A percentile compares a stretch with the other conserved stretches of the same genome.
Conservation (phyloP, 352 stramenopile species). For the Porosira glacialis region DNA sequence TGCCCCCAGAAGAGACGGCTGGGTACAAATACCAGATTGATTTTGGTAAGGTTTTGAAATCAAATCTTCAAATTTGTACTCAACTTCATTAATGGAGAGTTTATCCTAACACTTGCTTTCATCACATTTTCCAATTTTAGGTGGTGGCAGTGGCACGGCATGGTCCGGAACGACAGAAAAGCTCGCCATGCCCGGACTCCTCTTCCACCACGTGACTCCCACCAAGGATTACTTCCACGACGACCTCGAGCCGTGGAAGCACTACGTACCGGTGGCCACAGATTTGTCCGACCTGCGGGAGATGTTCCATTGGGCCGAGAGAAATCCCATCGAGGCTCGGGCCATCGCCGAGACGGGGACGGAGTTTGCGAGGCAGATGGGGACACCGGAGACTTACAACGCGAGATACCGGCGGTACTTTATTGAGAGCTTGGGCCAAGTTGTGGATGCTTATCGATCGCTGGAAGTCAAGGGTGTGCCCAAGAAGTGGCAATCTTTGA, state of each 20-base stretch:
- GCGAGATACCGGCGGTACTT: conserved; percentile 16
- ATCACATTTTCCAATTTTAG: too few species aligned
- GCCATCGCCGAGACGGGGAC: conserved; percentile 26
- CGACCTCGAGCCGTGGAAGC: conserved; percentile 30
- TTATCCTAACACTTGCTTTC: too few species aligned
- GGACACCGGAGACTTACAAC: conserved; percentile 9
- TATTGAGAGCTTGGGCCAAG: too few species aligned
- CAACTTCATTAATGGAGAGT: too few species aligned
- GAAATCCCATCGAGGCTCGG: conserved; percentile 18
- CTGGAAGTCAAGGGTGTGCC: too few species aligned
- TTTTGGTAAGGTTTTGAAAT: too few species aligned
- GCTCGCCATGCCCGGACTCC: conserved; percentile 30
- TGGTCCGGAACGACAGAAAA: conserved; percentile 42
- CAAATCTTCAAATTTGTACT: too few species aligned
- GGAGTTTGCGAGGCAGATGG: conserved; percentile 10
- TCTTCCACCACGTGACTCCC: conserved; percentile 46
- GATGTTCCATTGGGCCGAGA: conserved; percentile 49
- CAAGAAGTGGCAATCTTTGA: too few species aligned
- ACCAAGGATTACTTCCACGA: conserved; percentile 49
- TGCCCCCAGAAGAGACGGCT: too few species aligned
- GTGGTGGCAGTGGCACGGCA: too few species aligned
- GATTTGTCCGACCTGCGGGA: conserved; percentile 34
- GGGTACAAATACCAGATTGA: too few species aligned
- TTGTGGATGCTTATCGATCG: too few species aligned
- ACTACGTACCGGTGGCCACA: conserved; percentile 37